Conservation (phyloP, 208 protist genomes). For the Crithidia acanthocephali region DNA sequence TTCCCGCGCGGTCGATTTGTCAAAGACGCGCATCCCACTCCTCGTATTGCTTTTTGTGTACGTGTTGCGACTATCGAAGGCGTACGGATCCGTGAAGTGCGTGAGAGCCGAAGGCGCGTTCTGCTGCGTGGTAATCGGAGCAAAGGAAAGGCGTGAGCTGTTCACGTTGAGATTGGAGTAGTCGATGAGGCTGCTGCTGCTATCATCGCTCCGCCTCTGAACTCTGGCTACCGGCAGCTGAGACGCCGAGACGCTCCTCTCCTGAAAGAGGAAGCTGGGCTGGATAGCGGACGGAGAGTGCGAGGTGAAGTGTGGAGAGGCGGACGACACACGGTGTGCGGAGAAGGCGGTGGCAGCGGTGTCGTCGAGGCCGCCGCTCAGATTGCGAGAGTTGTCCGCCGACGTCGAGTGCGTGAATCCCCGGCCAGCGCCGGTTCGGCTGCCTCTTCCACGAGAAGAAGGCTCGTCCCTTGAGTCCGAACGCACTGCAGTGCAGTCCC, state of each 20-base stretch:
- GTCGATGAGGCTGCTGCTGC: not conserved
- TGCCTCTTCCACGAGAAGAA: not conserved
- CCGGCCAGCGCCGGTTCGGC: not conserved
- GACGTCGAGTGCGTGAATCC: not conserved
- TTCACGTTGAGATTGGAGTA: not conserved
- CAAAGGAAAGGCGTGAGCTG: not conserved
- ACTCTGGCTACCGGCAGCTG: not conserved
- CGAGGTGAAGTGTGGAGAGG: not conserved
- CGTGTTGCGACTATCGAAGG: not conserved
- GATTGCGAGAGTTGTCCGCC: constrained; percentile 1
- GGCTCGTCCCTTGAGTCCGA: not conserved
- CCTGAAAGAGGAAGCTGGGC: not conserved
- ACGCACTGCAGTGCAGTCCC: constrained; percentile 6
- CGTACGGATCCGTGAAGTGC: not conserved
- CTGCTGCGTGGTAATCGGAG: no score
- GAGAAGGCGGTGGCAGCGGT: not conserved
- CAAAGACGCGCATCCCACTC: not conserved
- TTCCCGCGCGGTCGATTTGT: not conserved
- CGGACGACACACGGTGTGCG: not conserved
- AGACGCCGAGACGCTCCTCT: not conserved
- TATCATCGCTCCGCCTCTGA: not conserved
- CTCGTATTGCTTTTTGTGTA: not conserved
- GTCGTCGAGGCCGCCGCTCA: not conserved
- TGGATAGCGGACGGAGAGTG: constrained; percentile 12
- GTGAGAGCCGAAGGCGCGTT: not conserved